phyloP scores from a whole-genome alignment of 495 filamentous ascomycete species.

The Hypoxylon fuscum region DNA sequence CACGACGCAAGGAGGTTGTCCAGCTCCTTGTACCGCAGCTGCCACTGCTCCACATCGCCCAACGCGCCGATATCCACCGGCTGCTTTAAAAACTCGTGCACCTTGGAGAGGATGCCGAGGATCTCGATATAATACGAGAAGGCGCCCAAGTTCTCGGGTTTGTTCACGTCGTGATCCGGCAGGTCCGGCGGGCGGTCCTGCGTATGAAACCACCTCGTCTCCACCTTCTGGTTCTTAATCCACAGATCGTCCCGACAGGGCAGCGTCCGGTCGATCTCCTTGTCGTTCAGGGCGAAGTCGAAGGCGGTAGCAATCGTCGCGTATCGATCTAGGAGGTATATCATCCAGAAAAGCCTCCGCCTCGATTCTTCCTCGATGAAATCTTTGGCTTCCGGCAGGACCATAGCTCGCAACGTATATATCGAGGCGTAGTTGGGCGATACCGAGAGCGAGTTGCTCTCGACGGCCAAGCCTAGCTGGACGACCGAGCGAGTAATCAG shows the following conservation, averaged over 20 bases:
- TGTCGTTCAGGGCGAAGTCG: slow-evolving; percentile 86
- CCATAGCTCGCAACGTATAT: slow-evolving; percentile 82
- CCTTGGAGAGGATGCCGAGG: slow-evolving; percentile 82
- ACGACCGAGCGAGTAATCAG: slow-evolving; percentile 86
- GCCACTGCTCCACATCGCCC: slow-evolving; percentile 88
- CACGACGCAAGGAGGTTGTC: slow-evolving; percentile 79
- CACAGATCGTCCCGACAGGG: slow-evolving; percentile 90
- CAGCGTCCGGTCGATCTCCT: slow-evolving; percentile 85
- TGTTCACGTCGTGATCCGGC: slow-evolving; percentile 69
- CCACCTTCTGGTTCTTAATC: slow-evolving; percentile 80
- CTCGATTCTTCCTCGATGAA: slow-evolving; percentile 90
- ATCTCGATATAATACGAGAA: slow-evolving; percentile 90
- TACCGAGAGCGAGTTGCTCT: slow-evolving; percentile 77
- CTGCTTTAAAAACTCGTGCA: slow-evolving; percentile 84
- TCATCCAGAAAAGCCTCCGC: slow-evolving; percentile 89
- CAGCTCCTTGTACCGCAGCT: slow-evolving; percentile 82
- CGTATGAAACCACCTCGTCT: slow-evolving; percentile 81
- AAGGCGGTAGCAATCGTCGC: slow-evolving; percentile 89
- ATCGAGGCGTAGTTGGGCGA: slow-evolving; percentile 82
- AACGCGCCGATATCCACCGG: slow-evolving; percentile 87
- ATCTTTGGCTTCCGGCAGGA: slow-evolving; percentile 80
- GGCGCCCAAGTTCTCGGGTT: slow-evolving; percentile 81
- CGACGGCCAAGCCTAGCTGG: slow-evolving; percentile 82
- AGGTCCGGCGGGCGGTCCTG: slow-evolving; percentile 49
- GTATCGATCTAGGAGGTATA: slow-evolving; percentile 87